Conservation (phyloP, 257 asterid species). For the Nyctanthes arbortristis region DNA sequence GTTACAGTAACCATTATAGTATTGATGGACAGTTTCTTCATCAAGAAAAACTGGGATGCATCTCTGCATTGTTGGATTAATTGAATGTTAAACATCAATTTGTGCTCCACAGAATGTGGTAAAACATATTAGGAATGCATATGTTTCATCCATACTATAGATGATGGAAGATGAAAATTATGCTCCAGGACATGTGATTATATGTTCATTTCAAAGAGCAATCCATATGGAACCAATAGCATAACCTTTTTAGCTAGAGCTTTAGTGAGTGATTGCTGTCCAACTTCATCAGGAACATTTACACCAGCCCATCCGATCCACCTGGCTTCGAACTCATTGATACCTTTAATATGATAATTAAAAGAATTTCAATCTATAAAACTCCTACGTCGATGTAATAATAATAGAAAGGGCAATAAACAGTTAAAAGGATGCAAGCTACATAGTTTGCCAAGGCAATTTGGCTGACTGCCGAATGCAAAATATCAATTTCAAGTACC, state of each 20-base stretch:
- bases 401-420: constrained; percentile 10
- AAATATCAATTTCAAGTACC: constrained; percentile 23
- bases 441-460: constrained; percentile 1
- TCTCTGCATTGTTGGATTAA: constrained; percentile 45
- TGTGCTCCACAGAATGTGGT: not conserved
- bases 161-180: not conserved
- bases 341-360: constrained; percentile 47
- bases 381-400: constrained; percentile 1
- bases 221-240: constrained; percentile 7
- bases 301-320: constrained; percentile 99
- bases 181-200: constrained; percentile 3
- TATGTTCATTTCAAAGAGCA: constrained; percentile 13
- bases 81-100: not conserved
- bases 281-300: constrained; percentile 83
- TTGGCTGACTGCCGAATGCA: not conserved
- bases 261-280: constrained; percentile 78
- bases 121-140: constrained; percentile 7
- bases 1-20: constrained; percentile 85
- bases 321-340: constrained; percentile 82
- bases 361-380: constrained; percentile 12
- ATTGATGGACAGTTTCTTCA: constrained; percentile 80
- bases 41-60: constrained; percentile 90
- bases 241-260: constrained; percentile 81
- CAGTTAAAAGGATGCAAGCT: not conserved
- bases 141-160: not conserved